Evolutionary conservation across 192 early-diverging fungal species (phyloP), one percentile per base, ranked within the genome.

Genomic region (Backusella tuberculispora): DNA sequence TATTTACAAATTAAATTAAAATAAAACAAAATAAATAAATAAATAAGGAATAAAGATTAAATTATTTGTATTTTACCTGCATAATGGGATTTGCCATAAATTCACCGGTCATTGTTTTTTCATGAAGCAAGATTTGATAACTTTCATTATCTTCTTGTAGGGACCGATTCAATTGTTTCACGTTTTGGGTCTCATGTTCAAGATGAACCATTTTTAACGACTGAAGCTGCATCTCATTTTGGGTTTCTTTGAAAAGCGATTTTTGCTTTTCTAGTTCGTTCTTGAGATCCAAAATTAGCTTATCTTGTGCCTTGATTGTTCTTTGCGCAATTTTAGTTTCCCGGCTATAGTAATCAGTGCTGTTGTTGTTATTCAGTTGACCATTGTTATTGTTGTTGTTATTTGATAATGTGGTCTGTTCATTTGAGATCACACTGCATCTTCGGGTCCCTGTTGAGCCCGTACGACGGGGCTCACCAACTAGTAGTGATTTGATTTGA

Each of bases 91-190:
- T 89, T 44, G 85, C 78, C 85, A 87, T 88, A 50, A 95, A 89
- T 63, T 92, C 92, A 71, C 93, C 93, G 80, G 87, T 91, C 77
- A 95, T 90, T 6, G 93, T 92, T 75, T 88, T 91, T 85, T 93
- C 93, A 73, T 92, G 91, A 77, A 95, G 75, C 44, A 95, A 79
- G 50, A 92, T 76, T 78, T 95, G 93, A 82, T 90, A 93, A 68
- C 90, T 87, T 78, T 93, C 93, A 83, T 92, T 95, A 68, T 93
- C 93, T 73, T 95, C 92, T 86, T 88, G 88, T 69, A 94, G 83
- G 17, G 88, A 83, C 74, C 83, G 84, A 72, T 92, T 92, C 66
- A 94, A 76, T 65, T 91, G 86, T 40, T 87, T 86, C 8, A 92
- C 83, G 78, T 93, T 89, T 67, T 47, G 63, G 38, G 87, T 77